Base-by-base conservation (phyloP, 2,329 filamentous ascomycete species). In the Pseudonectria buxi region DNA sequence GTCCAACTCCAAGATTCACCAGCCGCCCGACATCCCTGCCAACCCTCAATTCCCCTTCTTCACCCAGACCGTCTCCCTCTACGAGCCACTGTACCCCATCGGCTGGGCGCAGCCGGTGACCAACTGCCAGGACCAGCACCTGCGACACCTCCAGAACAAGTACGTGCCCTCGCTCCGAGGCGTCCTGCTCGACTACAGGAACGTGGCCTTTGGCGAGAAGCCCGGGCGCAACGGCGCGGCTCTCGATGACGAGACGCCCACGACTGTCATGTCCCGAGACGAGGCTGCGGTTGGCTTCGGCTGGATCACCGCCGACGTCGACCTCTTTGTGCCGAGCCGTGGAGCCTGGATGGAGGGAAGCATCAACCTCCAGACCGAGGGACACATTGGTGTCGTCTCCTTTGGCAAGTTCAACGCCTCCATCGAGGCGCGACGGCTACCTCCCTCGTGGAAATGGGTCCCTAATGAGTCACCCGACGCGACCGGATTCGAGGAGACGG, bases 321-420 rank as follows among this genome's bases (percentile, higher is more conserved):
- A 94, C 29, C 66, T 96, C 13, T 94, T 95, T 57, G 75, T 83
- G 24, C 90, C 92, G 0, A 69, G 72, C 35, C 75, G 76, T 30
- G 85, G 86, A 25, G 77, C 80, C 7, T 78, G 74, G 61, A 74
- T 96, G 55, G 81, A 89, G 47, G 92, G 87, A 10, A 81, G 74
- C 47, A 75, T 95, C 37, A 92, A 90, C 52, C 69, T 95, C 22
- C 86, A 94, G 56, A 90, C 83, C 31, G 86, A 92, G 49, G 87
- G 86, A 6, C 87, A 95, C 55, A 72, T 98, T 6, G 89, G 90
- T 14, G 75, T 95, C 3, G 78, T 94, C 10, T 92, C 87, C 58
- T 89, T 87, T 64, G 90, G 90, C 59, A 78, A 87, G 46, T 96
- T 96, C 71, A 94, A 92, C 49, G 86, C 90, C 2, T 86, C 83